Base-by-base conservation (phyloP, 179 eudicot genomes). In the Pouteria campechiana region DNA sequence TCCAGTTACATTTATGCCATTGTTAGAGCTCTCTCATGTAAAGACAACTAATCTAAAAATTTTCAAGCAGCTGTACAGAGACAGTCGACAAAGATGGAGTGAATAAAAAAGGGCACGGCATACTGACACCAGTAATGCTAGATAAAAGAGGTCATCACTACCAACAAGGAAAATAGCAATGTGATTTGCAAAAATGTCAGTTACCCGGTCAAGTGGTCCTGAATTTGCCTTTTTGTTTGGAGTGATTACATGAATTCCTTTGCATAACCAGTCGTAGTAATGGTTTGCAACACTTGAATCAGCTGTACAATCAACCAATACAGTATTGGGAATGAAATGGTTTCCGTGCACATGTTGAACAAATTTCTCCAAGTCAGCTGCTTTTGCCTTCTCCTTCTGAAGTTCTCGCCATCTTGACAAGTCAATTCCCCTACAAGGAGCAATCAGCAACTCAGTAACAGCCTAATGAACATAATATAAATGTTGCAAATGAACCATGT, bases 181-280 rank as follows among this genome's bases (percentile, higher is more conserved):
- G n/a, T n/a, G n/a, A n/a, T n/a, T n/a, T n/a, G n/a, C n/a, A n/a
- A n/a, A n/a, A 41, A 19, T 8, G 58, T 29, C 28, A 2, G 20
- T 57, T 70, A 87, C 99, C 96, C 78, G 88, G 52, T 87, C 89
- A 58, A 92, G 96, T 53, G 99, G 99, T 61, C 99, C 99, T 15
- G 99, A 92, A 65, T 92, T 92, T 32, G 96, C 96, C 73, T 83
- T 92, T 64, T 92, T 87, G 49, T 92, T 87, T 27, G 99, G 99
- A 11, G 96, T 92, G 41, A 87, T 70, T 21, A 87, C 76, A 64
- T 92, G 94, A 20, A 92, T 75, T 42, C 99, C 99, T 61, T 65
- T 64, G 25, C 73, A 58, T 63, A 92, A 47, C 96, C 99, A 92
- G 11, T 83, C 92, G 51, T 81, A 55, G 62, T 92, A 92, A 68